phyloP scores from a whole-genome alignment of 1,284 basidiomycete genomes.

The Microbotryomycetes sp. region DNA sequence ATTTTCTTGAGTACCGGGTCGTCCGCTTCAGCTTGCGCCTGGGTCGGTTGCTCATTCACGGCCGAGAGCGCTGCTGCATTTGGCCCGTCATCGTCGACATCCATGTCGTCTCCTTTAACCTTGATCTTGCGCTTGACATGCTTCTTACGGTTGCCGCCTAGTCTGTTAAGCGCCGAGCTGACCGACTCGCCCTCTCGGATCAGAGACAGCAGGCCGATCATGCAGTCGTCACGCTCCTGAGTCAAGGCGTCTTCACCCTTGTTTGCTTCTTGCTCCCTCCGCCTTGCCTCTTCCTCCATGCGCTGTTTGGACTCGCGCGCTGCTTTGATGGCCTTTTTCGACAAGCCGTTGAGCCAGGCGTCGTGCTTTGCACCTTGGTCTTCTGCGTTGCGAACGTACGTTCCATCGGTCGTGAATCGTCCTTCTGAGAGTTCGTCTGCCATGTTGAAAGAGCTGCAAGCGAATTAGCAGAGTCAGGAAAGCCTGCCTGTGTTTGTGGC shows the following conservation, averaged over 20 bases:
- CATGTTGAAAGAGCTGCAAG: conserved; percentile 78
- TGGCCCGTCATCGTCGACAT: conserved; percentile 22
- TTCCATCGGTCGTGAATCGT: conserved; percentile 87
- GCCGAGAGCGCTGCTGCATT: background rate
- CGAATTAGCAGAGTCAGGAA: background rate
- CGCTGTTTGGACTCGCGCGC: conserved; percentile 54
- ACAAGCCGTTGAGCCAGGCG: conserved; percentile 85
- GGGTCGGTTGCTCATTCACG: background rate
- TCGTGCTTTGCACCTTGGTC: conserved; percentile 91
- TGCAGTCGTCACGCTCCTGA: conserved; percentile 47
- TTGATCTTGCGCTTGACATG: conserved; percentile 43
- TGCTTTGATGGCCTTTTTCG: conserved; percentile 75
- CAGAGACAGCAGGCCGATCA: conserved; percentile 58
- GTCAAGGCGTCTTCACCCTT: conserved; percentile 41
- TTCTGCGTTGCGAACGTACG: conserved; percentile 50
- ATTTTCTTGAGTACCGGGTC: conserved; percentile 46
- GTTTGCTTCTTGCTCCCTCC: conserved; percentile 55
- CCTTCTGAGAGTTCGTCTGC: conserved; percentile 96
- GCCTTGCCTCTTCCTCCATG: conserved; percentile 60
- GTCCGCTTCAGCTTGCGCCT: background rate
- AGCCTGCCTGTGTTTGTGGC: background rate
- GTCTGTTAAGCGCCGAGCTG: conserved; percentile 75
- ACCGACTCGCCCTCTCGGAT: conserved; percentile 87
- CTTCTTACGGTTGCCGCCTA: conserved; percentile 62
- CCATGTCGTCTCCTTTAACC: conserved; percentile 35